Percentiles rank a stretch among this genome's conserved stretches.
Conservation (phyloP, 2,329 filamentous ascomycete genomes). For the Stagonosporopsis vannaccii region DNA sequence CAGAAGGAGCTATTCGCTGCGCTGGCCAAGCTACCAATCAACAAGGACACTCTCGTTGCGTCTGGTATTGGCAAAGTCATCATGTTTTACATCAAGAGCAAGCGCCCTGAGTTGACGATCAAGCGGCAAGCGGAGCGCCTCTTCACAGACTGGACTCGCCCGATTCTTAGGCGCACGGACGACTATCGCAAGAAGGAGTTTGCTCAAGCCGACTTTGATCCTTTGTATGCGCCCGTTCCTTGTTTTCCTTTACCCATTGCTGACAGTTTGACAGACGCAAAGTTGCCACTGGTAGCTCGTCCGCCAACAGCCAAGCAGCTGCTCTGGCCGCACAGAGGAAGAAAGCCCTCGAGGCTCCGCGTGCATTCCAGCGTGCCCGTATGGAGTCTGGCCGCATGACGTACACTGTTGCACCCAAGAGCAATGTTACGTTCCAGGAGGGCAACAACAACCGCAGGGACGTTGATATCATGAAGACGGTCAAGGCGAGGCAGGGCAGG, state of each 20-base stretch:
- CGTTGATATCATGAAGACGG: conserved; percentile 43
- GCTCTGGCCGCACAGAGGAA: conserved; percentile 48
- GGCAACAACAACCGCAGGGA: conserved; percentile 36
- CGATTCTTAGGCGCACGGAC: conserved; percentile 90
- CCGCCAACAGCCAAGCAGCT: conserved; percentile 46
- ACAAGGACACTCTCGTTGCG: conserved; percentile 87
- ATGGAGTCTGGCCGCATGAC: conserved; percentile 66
- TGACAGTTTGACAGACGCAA: conserved; percentile 37
- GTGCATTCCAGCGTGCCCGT: conserved; percentile 64
- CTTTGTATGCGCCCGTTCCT: conserved; percentile 51
- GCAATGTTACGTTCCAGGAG: conserved; percentile 53
- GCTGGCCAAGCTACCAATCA: conserved; percentile 80
- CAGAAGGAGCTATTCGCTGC: conserved; percentile 92
- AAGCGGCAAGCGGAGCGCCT: conserved; percentile 92
- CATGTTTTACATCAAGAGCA: conserved; percentile 95
- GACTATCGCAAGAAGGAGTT: conserved; percentile 91
- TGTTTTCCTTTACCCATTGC: conserved; percentile 2
- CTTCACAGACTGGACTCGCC: conserved; percentile 94
- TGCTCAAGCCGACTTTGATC: conserved; percentile 66
- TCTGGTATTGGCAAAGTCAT: conserved; percentile 96
- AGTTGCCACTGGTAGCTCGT: conserved; percentile 31
- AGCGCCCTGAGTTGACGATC: conserved; percentile 84
- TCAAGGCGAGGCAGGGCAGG: conserved; percentile 36
- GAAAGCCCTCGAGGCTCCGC: conserved; percentile 61
- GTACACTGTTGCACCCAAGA: conserved; percentile 70